Percentiles rank a stretch among this genome's conserved stretches.
These are phyloP conservation scores for Globisporangium cystogenes DNA, from an alignment of 352 stramenopile species.

Conservation along the genomic window DNA sequence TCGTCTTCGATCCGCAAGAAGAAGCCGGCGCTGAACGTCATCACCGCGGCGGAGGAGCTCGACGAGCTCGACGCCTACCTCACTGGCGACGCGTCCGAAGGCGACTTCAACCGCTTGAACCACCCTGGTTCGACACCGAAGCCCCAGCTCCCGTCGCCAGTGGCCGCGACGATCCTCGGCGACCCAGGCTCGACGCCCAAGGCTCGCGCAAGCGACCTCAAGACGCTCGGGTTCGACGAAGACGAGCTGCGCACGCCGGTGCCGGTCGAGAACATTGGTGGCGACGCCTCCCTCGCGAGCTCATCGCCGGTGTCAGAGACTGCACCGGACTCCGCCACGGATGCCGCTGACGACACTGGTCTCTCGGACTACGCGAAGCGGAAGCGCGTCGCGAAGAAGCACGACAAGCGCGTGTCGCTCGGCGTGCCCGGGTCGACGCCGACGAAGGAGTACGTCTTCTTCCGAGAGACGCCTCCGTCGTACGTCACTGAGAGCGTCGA, in stretches of 20 bases:
- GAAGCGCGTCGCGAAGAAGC: conserved; percentile 36
- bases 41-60: conserved; percentile 17
- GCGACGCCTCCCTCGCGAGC: neutral
- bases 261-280: conserved; percentile 6
- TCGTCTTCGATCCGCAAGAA: conserved; percentile 12
- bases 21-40: conserved; percentile 38
- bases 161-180: conserved; percentile 27
- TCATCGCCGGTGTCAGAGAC: neutral
- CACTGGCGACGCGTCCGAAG: conserved; percentile 7
- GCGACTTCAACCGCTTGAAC: conserved; percentile 50
- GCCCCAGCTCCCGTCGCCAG: conserved; percentile 15
- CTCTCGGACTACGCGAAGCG: conserved; percentile 49
- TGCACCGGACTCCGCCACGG: neutral
- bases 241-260: conserved; percentile 21
- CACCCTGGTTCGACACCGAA: conserved; percentile 58
- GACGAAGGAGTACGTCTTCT: conserved; percentile 84
- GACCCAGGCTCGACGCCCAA: conserved; percentile 59
- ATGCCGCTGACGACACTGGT: conserved; percentile 6
- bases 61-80: conserved; percentile 8
- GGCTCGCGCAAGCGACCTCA: conserved; percentile 39
- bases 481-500: conserved; percentile 80
- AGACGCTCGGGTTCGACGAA: conserved; percentile 45
- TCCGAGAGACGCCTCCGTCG: conserved; percentile 67
- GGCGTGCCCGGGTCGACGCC: conserved; percentile 51
- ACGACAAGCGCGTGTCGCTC: conserved; percentile 51